These are phyloP conservation scores for Evernia prunastri DNA, from an alignment of 495 filamentous ascomycete genomes.

Conservation along the genomic window DNA sequence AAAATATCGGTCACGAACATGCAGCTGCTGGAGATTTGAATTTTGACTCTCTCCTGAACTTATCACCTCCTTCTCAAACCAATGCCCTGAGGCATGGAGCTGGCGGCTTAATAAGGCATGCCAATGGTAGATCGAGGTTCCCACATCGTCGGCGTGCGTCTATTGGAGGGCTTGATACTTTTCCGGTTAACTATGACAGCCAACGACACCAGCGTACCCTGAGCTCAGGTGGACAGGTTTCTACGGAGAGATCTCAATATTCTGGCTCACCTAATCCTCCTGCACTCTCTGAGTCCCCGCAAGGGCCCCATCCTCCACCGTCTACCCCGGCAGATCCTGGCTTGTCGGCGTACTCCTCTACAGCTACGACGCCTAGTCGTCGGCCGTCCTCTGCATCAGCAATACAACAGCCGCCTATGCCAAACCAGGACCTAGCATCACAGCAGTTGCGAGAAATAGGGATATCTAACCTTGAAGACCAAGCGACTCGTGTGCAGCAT, in stretches of 20 bases:
- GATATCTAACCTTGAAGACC: constrained; percentile 30
- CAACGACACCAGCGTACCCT: constrained; percentile 43
- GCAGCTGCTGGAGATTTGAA: constrained; percentile 39
- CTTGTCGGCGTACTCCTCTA: constrained; percentile 51
- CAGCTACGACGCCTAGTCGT: constrained; percentile 48
- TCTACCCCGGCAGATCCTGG: constrained; percentile 62
- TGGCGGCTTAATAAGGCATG: constrained; percentile 32
- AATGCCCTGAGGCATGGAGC: constrained; percentile 41
- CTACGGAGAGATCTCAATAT: constrained; percentile 11
- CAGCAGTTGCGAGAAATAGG: constrained; percentile 17
- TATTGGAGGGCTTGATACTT: constrained; percentile 39
- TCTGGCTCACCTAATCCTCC: constrained; percentile 33
- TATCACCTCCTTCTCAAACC: constrained; percentile 56
- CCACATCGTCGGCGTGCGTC: constrained; percentile 46
- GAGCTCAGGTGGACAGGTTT: constrained; percentile 21
- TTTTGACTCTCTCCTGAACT: constrained; percentile 42
- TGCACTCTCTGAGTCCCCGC: constrained; percentile 49
- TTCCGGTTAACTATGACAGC: constrained; percentile 41
- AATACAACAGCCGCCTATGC: constrained; percentile 19
- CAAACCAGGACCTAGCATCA: constrained; percentile 15
- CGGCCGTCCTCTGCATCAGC: constrained; percentile 50
- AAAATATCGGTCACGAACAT: constrained; percentile 43
- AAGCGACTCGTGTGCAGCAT: constrained; percentile 36
- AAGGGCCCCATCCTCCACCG: constrained; percentile 59
- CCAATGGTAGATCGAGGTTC: constrained; percentile 46